Evolutionary conservation across 257 asterid genomes (phyloP).

Genomic region (Nicotiana paniculata): DNA sequence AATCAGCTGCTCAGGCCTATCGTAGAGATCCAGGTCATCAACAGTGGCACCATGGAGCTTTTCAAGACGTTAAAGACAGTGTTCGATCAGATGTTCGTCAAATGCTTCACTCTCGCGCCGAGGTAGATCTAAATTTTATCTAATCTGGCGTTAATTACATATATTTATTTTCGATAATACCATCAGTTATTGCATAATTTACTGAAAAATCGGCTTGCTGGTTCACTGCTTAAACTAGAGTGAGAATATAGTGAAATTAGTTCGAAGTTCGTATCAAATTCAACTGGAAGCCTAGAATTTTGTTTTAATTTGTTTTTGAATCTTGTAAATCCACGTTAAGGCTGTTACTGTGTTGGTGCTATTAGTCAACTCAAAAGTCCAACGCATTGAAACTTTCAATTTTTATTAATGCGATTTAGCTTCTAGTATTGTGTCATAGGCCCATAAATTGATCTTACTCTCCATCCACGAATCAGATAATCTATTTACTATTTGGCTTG

Average conservation of each 20-base stretch:
- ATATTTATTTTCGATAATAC: neutral
- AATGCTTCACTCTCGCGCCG: slow-evolving; percentile 95
- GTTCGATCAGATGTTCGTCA: slow-evolving; percentile 88
- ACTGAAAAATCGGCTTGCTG: neutral
- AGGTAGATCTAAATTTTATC: slow-evolving; percentile 34
- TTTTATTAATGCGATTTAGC: neutral
- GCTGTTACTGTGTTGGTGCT: slow-evolving; percentile 1
- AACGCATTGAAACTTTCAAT: neutral
- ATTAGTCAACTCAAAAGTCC: neutral
- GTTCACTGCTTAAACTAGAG: neutral
- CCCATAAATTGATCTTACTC: neutral
- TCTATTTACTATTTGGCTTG: too few relatives aligned
- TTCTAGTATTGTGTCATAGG: neutral
- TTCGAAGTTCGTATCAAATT: neutral
- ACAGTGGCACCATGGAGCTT: slow-evolving; percentile 97
- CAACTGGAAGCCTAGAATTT: neutral
- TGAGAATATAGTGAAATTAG: neutral
- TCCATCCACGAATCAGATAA: neutral
- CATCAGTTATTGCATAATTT: neutral
- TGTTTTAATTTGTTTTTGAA: neutral
- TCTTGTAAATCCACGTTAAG: neutral
- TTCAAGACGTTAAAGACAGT: slow-evolving; percentile 84
- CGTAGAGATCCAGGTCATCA: slow-evolving; percentile 96
- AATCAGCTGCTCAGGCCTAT: slow-evolving; percentile 67
- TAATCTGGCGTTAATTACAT: neutral